A percentile compares a stretch with the other conserved stretches of the same genome.
Evolutionary conservation across 331 rosid species (phyloP).

Genomic region (Pyrus hybrid): DNA sequence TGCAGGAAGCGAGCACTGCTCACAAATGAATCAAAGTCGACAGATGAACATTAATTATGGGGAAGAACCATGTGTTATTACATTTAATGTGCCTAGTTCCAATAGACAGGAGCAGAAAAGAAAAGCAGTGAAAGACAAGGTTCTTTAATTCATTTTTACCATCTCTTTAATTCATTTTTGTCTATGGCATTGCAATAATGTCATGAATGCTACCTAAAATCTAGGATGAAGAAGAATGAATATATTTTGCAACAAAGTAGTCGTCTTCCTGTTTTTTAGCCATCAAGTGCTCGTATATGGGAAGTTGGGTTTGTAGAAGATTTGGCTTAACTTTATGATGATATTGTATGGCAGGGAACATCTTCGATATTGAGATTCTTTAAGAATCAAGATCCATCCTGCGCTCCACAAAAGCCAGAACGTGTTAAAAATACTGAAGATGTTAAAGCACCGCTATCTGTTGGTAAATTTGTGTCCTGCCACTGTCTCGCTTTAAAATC

Average conservation of each 20-base stretch:
- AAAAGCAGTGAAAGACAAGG: constrained; percentile 38
- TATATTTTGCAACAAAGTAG: too few relatives aligned
- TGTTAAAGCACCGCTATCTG: constrained; percentile 17
- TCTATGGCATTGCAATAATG: neutral
- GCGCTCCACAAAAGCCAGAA: constrained; percentile 39
- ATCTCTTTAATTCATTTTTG: neutral
- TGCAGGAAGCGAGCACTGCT: constrained; percentile 33
- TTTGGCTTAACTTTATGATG: neutral
- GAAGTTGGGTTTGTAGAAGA: neutral
- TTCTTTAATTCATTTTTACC: constrained; percentile 9
- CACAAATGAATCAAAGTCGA: constrained; percentile 9
- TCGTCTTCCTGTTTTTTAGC: neutral
- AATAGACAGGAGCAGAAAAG: constrained; percentile 40
- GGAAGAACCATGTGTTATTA: constrained; percentile 23
- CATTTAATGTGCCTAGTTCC: constrained; percentile 19
- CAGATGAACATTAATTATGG: constrained; percentile 3
- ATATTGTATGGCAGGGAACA: constrained; percentile 39
- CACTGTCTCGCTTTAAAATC: neutral
- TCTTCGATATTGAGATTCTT: constrained; percentile 62
- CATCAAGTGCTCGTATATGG: neutral
- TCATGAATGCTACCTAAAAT: neutral
- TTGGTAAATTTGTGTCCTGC: constrained; percentile 21
- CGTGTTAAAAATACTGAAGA: constrained; percentile 26
- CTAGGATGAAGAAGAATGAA: too few relatives aligned
- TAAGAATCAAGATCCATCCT: constrained; percentile 32